Evolutionary conservation across 2,329 filamentous ascomycete genomes (phyloP), one percentile per base, ranked within the genome.

Genomic region (Pestalotiopsis sp.): DNA sequence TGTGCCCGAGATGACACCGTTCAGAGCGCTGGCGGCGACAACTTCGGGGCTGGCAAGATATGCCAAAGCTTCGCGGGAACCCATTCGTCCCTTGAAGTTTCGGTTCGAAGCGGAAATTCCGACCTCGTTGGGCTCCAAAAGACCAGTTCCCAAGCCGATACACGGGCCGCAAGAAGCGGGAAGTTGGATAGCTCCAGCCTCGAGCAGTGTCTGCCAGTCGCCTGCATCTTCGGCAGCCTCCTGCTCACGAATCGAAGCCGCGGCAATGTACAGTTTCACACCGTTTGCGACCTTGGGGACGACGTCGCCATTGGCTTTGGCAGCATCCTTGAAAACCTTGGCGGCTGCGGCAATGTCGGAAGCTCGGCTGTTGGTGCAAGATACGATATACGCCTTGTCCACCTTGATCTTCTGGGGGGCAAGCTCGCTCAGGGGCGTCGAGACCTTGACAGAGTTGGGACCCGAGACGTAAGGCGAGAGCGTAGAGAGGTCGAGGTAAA

Each of bases 1-100:
- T 1, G 95, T 93, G 0, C 94, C 92, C 11, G 89, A 83, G 45
- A 95, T 94, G 70, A 86, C 87, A 13, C 93, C 93, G 17, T 84
- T 75, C 0, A 98, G 82, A 2, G 95, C 95, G 75, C 93, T 97
- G 7, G 96, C 95, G 3, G 95, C 95, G 0, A 98, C 95, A 2
- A 97, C 91, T 76, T 98, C 95, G 0, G 96, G 95, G 72, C 92
- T 95, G 5, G 91, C 92, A 0, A 98, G 90, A 78, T 97, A 98
- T 0, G 94, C 93, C 75, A 94, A 90, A 0, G 94, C 93, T 4
- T 93, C 89, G 2, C 87, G 90, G 14, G 88, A 91, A 3, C 95
- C 95, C 93, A 98, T 97, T 2, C 95, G 89, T 0, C 94, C 95
- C 80, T 95, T 94, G 85, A 95, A 98, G 80, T 97, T 97, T 12